Evolutionary conservation across 345 rosid species (phyloP).

Genomic region (Eucalyptus polyanthemos): DNA sequence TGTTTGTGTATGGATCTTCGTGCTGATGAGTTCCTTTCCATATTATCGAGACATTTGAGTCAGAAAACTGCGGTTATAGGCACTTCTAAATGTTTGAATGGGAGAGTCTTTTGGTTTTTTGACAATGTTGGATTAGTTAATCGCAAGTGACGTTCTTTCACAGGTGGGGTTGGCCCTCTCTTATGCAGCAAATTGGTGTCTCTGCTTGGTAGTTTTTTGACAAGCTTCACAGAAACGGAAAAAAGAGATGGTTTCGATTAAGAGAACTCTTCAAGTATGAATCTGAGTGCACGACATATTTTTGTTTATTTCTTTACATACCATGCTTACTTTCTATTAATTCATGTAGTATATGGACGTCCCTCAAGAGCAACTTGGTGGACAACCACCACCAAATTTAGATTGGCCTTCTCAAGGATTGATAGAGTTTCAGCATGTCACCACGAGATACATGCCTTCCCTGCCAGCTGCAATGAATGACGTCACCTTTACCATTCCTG

Average conservation of each 20-base stretch:
- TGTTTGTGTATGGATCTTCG: too few relatives aligned
- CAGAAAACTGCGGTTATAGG: too few relatives aligned
- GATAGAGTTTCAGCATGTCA: slow-evolving; percentile 67
- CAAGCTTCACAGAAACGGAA: too few relatives aligned
- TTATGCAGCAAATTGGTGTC: too few relatives aligned
- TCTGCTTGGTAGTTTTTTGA: too few relatives aligned
- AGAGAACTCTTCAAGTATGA: slow-evolving; percentile 76
- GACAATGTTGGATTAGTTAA: too few relatives aligned
- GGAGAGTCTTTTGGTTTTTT: too few relatives aligned
- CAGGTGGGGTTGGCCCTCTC: too few relatives aligned
- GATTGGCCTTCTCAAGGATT: slow-evolving; percentile 68
- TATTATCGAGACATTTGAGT: too few relatives aligned
- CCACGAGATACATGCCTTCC: slow-evolving; percentile 63
- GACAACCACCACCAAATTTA: slow-evolving; percentile 27
- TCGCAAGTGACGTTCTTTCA: too few relatives aligned
- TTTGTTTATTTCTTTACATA: background rate
- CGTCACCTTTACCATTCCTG: slow-evolving; percentile 46
- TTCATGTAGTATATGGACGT: slow-evolving; percentile 64
- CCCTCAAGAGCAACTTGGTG: slow-evolving; percentile 62
- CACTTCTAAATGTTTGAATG: too few relatives aligned
- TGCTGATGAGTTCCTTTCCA: too few relatives aligned
- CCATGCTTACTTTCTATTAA: background rate
- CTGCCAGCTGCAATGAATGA: slow-evolving; percentile 54
- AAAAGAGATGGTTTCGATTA: slow-evolving; percentile 42
- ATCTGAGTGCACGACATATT: background rate